Evolutionary conservation across 148 eudicot species (phyloP).

Genomic region (Fagopyrum esculentum): DNA sequence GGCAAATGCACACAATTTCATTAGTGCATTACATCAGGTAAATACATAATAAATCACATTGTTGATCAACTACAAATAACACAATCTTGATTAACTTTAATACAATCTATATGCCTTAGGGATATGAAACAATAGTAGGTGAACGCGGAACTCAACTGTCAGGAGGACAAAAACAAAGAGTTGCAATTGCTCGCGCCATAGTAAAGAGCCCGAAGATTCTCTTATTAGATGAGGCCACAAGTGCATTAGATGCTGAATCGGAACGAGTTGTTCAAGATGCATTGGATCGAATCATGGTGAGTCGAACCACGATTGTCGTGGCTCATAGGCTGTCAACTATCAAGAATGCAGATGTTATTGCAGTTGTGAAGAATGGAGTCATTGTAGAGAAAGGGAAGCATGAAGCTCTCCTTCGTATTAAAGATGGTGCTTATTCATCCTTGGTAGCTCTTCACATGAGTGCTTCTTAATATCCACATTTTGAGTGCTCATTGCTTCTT

Average conservation of each 20-base stretch:
- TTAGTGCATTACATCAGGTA: slow-evolving; percentile 59
- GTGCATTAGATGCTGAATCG: slow-evolving; percentile 67
- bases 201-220: slow-evolving; percentile 58
- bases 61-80: neutral
- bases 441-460: slow-evolving; percentile 49
- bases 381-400: slow-evolving; percentile 73
- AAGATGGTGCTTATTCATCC: slow-evolving; percentile 55
- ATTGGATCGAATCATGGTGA: slow-evolving; percentile 50
- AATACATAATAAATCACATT: neutral
- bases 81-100: neutral
- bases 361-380: slow-evolving; percentile 55
- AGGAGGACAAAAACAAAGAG: slow-evolving; percentile 74
- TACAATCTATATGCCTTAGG: slow-evolving; percentile 30
- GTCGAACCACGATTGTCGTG: slow-evolving; percentile 60
- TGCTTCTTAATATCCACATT: slow-evolving; percentile 16
- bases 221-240: slow-evolving; percentile 69
- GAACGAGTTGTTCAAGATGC: slow-evolving; percentile 74
- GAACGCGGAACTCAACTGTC: slow-evolving; percentile 72
- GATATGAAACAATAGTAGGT: slow-evolving; percentile 65
- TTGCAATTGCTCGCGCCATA: slow-evolving; percentile 76
- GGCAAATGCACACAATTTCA: slow-evolving; percentile 80
- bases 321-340: slow-evolving; percentile 72
- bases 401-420: slow-evolving; percentile 38
- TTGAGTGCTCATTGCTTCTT: neutral
- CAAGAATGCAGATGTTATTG: slow-evolving; percentile 49